Evolutionary conservation across 768 basidiomycete genomes (phyloP), one percentile per base, ranked within the genome.

Genomic region (Tephrocybe rancida): DNA sequence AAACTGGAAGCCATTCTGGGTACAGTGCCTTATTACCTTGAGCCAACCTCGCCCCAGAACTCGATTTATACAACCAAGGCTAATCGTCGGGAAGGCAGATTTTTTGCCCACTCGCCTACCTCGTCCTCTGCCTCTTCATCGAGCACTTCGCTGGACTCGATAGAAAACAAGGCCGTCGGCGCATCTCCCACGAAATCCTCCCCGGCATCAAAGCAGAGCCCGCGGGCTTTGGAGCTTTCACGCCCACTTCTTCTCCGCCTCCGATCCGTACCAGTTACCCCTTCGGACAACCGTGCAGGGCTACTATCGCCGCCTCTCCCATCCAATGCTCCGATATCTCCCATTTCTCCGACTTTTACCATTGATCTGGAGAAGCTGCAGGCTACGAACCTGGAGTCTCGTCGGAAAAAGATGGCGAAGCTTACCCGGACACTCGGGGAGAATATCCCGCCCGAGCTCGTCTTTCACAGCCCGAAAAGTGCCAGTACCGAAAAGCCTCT

Each of bases 1-100:
- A 87, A 86, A 64, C 75, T 87, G 24, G 75, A 74, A 10, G 75
- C 78, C 14, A 62, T 87, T 3, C 69, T 86, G 3, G 85, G 86
- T 1, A 64, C 72, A 6, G 73, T 73, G 0, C 76, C 76, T 0
- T 61, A 67, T 27, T 59, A 76, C 51, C 43, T 77, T 27, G 73
- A 74, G 24, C 52, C 57, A 1, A 18, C 35, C 22, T 32, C 32
- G 19, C 11, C 30, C n/a, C 11, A 34, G 38, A 48, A 11, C 42
- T 19, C 21, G 37, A 18, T 11, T 19, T 26, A 32, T 16, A 53
- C 29, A 1, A 21, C 44, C 27, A 66, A 60, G 25, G 50, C 55
- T 5, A 42, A 38, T 26, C 65, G 62, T 24, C 59, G 64, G 1
- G 63, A 57, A 44, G 63, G 64, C 11, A 58, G 56, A 24, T 47